These are phyloP conservation scores for Neurospora africana DNA, from an alignment of 495 filamentous ascomycete species.

Conservation along the genomic window DNA sequence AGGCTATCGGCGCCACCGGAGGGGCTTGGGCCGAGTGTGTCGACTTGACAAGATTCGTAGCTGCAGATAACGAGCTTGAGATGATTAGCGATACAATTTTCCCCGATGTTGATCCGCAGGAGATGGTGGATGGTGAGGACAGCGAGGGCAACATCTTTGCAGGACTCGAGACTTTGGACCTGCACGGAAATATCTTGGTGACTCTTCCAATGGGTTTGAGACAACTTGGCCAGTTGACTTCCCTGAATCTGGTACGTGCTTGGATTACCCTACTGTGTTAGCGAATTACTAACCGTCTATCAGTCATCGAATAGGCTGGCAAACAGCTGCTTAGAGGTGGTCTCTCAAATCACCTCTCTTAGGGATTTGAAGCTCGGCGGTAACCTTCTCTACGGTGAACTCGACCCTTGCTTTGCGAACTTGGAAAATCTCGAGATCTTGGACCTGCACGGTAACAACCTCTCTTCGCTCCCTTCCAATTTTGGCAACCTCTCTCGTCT, in stretches of 20 bases:
- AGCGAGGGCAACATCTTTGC: conserved; percentile 67
- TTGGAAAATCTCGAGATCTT: conserved; percentile 64
- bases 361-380: conserved; percentile 73
- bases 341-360: conserved; percentile 58
- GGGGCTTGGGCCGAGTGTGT: conserved; percentile 86
- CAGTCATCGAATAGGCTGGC: conserved; percentile 71
- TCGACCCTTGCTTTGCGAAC: conserved; percentile 46
- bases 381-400: conserved; percentile 58
- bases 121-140: conserved; percentile 49
- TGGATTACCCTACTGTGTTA: neutral
- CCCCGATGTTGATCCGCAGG: conserved; percentile 55
- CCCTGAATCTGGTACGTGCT: conserved; percentile 64
- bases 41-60: conserved; percentile 78
- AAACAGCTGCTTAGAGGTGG: conserved; percentile 57
- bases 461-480: conserved; percentile 64
- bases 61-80: conserved; percentile 85
- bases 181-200: conserved; percentile 72
- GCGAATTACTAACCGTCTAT: conserved; percentile 2
- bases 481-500: conserved; percentile 54
- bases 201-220: conserved; percentile 65
- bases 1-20: conserved; percentile 39
- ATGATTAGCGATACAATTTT: conserved; percentile 62
- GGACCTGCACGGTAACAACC: conserved; percentile 69
- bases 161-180: conserved; percentile 69
- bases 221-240: conserved; percentile 59